Evolutionary conservation across 495 filamentous ascomycete species (phyloP).

Genomic region (Pyronema domesticum): DNA sequence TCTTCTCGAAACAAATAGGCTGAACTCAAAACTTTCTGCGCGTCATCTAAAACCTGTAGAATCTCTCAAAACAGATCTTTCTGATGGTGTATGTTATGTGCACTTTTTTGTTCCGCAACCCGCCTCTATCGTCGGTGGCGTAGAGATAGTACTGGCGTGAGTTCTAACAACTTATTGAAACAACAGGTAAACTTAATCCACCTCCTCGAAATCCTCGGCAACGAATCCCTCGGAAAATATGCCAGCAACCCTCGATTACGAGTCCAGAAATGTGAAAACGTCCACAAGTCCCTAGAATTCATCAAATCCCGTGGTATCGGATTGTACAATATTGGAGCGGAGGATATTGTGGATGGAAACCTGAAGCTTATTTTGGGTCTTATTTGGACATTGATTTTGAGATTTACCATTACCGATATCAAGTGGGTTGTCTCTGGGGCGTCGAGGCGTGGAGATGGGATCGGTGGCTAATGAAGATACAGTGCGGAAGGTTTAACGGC

Average conservation of each 20-base stretch:
- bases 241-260: slow-evolving; percentile 86
- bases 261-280: slow-evolving; percentile 96
- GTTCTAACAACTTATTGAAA: background rate
- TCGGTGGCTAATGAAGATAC: background rate
- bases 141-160: slow-evolving; percentile 22
- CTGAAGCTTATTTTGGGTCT: slow-evolving; percentile 90
- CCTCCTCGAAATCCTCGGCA: slow-evolving; percentile 83
- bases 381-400: slow-evolving; percentile 92
- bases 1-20: slow-evolving; percentile 33
- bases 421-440: slow-evolving; percentile 30
- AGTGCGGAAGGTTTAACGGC: slow-evolving; percentile 86
- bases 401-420: slow-evolving; percentile 97
- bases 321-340: slow-evolving; percentile 95
- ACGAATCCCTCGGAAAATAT: slow-evolving; percentile 89
- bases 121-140: background rate
- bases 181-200: slow-evolving; percentile 79
- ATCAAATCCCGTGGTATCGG: slow-evolving; percentile 81
- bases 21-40: slow-evolving; percentile 79
- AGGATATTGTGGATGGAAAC: slow-evolving; percentile 97
- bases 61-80: slow-evolving; percentile 72
- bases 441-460: background rate
- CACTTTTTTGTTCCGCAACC: background rate
- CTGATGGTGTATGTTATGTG: slow-evolving; percentile 53
- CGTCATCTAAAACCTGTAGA: slow-evolving; percentile 54
- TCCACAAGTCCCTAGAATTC: slow-evolving; percentile 84